These are phyloP conservation scores for Nidula niveotomentosa DNA, from an alignment of 1,284 basidiomycete genomes.

Conservation along the genomic window DNA sequence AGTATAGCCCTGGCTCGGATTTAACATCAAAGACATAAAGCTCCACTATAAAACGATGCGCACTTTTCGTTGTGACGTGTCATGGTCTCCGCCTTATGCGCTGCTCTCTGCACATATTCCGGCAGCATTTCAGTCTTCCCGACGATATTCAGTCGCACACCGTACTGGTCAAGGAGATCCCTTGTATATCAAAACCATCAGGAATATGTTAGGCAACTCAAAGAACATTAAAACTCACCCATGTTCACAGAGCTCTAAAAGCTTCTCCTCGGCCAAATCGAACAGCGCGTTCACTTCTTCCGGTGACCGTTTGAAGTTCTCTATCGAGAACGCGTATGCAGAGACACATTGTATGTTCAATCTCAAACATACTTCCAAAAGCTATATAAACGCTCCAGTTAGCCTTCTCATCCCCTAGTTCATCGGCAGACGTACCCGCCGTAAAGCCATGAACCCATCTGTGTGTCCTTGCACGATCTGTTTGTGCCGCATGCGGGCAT, in stretches of 20 bases:
- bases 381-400: slow-evolving; percentile 38
- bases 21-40: slow-evolving; percentile 2
- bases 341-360: slow-evolving; percentile 83
- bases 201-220: background rate
- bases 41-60: slow-evolving; percentile 14
- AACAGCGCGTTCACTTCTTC: slow-evolving; percentile 91
- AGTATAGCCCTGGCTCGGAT: slow-evolving; percentile 73
- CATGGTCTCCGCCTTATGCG: slow-evolving; percentile 75
- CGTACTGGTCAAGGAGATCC: slow-evolving; percentile 77
- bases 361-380: slow-evolving; percentile 80
- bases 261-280: slow-evolving; percentile 79
- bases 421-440: slow-evolving; percentile 55
- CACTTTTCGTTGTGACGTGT: slow-evolving; percentile 78
- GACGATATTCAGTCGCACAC: slow-evolving; percentile 84
- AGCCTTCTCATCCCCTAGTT: background rate
- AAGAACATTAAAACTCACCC: slow-evolving; percentile 57
- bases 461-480: slow-evolving; percentile 78
- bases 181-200: slow-evolving; percentile 33
- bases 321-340: slow-evolving; percentile 95
- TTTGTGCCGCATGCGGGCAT: slow-evolving; percentile 74
- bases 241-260: slow-evolving; percentile 80
- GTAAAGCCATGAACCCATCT: slow-evolving; percentile 83
- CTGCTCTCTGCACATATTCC: slow-evolving; percentile 67
- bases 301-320: slow-evolving; percentile 91
- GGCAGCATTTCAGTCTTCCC: slow-evolving; percentile 83